Base-by-base conservation (phyloP, 176 grass and related monocot genomes). In the Saccharum officinarum region DNA sequence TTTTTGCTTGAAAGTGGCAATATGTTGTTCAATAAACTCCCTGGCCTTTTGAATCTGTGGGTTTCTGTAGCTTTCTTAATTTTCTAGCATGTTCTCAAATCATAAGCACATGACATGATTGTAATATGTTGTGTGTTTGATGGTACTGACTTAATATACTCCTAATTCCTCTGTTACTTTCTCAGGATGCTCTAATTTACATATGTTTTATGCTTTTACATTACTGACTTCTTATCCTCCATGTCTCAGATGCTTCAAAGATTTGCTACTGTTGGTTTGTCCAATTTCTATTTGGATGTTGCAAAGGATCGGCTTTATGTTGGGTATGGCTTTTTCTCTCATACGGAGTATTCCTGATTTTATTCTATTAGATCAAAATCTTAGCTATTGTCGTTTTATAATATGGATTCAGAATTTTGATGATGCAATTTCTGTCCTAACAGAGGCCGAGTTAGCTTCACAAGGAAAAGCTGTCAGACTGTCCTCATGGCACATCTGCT, bases 271-370 rank as follows among this genome's bases (percentile, higher is more conserved):
- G 96, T 98, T 91, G 96, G 88, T 90, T 77, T 98, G 72, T 98
- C 93, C 57, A 98, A 98, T 80, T 95, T 98, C 69, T 98, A 98
- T 68, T 88, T 98, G 30, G 93, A 98, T 83, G 87, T 94, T 90
- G 93, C 96, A 13, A 98, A 98, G 86, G 96, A 98, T 82, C 83
- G 96, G 36, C 93, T 98, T 88, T 98, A 95, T 83, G 96, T 98
- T 81, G 96, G 96, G 96, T 98, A 98, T 74, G 87, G 4, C 70
- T 30, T 67, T 67, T 80, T 45, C 77, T 72, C 31, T 54, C 34
- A 50, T 74, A 37, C 64, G 42, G 25, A 71, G 77, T 85, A 37
- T 1, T 55, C 14, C 30, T 64, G 23, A 71, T 73, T 42, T 71
- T 45, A 64, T 71, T 86, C 74, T 69, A 3, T 49, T 72, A 71